These are phyloP conservation scores for Lophiostoma macrostomum DNA, from an alignment of 495 filamentous ascomycete genomes.

Conservation along the genomic window DNA sequence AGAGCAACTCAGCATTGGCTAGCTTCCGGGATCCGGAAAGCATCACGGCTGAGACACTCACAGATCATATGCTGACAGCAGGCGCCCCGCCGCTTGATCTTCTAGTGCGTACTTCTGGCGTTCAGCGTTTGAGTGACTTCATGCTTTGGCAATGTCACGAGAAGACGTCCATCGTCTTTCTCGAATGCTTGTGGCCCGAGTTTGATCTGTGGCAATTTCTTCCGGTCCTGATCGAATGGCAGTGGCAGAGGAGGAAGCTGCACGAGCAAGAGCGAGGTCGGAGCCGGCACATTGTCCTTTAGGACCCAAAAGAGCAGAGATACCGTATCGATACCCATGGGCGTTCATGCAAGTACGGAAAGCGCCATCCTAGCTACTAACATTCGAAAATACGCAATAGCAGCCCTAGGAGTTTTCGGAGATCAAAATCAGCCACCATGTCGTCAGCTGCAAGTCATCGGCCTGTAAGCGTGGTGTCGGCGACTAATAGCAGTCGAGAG, in stretches of 20 bases:
- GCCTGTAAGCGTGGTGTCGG: background rate
- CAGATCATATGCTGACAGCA: slow-evolving; percentile 77
- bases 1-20: slow-evolving; percentile 7
- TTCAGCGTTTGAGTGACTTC: slow-evolving; percentile 89
- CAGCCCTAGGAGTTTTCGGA: background rate
- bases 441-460: background rate
- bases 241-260: slow-evolving; percentile 63
- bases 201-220: slow-evolving; percentile 94
- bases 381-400: background rate
- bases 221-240: slow-evolving; percentile 89
- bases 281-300: background rate
- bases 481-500: background rate
- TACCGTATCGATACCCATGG: slow-evolving; percentile 12
- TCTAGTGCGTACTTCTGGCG: slow-evolving; percentile 84
- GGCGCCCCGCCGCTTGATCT: slow-evolving; percentile 84
- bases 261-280: slow-evolving; percentile 28
- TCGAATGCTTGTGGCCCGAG: slow-evolving; percentile 92
- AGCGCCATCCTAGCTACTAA: background rate
- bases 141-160: slow-evolving; percentile 98
- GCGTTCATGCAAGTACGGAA: background rate
- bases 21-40: slow-evolving; percentile 67
- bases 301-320: too few relatives aligned
- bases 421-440: slow-evolving; percentile 1
- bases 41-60: slow-evolving; percentile 76
- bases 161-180: slow-evolving; percentile 85